Evolutionary conservation across 2,329 filamentous ascomycete species (phyloP).

Genomic region (Pseudopithomyces maydicus): DNA sequence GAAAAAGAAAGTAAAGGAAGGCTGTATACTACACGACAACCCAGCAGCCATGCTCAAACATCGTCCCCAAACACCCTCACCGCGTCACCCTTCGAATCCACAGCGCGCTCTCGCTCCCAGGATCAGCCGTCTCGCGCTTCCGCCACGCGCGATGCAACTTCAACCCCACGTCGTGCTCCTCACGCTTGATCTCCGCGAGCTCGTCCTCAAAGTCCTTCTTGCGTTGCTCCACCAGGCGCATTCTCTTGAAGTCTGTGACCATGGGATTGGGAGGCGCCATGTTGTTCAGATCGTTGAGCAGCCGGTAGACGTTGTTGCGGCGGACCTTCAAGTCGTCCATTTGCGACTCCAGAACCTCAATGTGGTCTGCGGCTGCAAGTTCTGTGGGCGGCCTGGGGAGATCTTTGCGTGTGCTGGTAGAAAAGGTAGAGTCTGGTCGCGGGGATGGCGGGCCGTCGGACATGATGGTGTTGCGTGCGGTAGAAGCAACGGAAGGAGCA

Average conservation of each 20-base stretch:
- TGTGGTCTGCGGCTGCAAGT: conserved; percentile 40
- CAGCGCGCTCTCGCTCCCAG: conserved; percentile 37
- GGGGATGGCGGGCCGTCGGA: conserved; percentile 24
- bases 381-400: conserved; percentile 45
- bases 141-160: conserved; percentile 47
- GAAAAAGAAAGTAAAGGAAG: not conserved
- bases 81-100: conserved; percentile 48
- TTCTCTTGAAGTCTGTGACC: conserved; percentile 42
- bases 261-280: conserved; percentile 45
- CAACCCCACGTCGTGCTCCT: conserved; percentile 48
- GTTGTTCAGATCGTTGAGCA: conserved; percentile 42
- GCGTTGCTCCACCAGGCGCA: conserved; percentile 38
- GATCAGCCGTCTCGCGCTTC: conserved; percentile 46
- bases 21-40: not conserved
- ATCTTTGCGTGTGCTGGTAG: conserved; percentile 40
- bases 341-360: conserved; percentile 45
- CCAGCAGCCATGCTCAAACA: not conserved
- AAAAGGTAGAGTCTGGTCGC: conserved; percentile 30
- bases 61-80: conserved; percentile 5
- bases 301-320: conserved; percentile 43
- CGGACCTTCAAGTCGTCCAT: conserved; percentile 45
- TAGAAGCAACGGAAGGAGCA: conserved; percentile 20
- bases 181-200: conserved; percentile 41
- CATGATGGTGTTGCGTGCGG: conserved; percentile 19
- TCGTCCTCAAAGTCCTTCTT: conserved; percentile 45